A percentile compares a stretch with the other conserved stretches of the same genome.
Conservation (phyloP, 495 filamentous ascomycete genomes). For the Podospora comata region DNA sequence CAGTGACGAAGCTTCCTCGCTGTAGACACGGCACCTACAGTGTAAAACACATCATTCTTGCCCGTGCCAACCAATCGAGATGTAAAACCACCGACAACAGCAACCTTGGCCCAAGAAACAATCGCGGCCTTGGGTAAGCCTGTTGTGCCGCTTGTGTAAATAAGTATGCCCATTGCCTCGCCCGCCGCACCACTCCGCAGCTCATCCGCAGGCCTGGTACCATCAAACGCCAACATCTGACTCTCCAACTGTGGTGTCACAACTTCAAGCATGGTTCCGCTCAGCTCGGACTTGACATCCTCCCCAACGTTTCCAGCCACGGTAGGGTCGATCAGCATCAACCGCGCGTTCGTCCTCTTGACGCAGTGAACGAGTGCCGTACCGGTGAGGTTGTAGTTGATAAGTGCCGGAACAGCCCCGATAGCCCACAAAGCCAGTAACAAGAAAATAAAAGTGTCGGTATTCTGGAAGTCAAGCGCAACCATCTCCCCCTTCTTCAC, state of each 20-base stretch:
- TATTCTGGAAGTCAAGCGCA: conserved; percentile 86
- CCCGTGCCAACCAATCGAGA: conserved; percentile 56
- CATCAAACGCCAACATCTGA: conserved; percentile 55
- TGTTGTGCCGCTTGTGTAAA: conserved; percentile 62
- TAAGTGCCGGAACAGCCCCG: conserved; percentile 84
- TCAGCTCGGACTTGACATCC: conserved; percentile 41
- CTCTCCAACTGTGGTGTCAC: conserved; percentile 62
- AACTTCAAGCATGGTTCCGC: conserved; percentile 56
- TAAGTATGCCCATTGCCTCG: conserved; percentile 66
- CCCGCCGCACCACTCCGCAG: conserved; percentile 49
- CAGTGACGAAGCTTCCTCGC: background rate
- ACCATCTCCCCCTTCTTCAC: conserved; percentile 78
- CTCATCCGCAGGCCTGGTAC: conserved; percentile 61
- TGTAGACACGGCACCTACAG: conserved; percentile 48
- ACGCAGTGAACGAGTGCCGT: conserved; percentile 78
- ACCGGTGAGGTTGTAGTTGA: conserved; percentile 87
- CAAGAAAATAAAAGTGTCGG: conserved; percentile 76
- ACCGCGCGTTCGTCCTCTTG: conserved; percentile 60
- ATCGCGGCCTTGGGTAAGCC: conserved; percentile 86
- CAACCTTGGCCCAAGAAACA: conserved; percentile 70
- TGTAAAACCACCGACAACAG: conserved; percentile 53
- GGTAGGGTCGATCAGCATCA: conserved; percentile 74
- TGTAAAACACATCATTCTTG: conserved; percentile 71
- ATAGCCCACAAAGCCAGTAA: conserved; percentile 84
- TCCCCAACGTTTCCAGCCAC: conserved; percentile 52